Evolutionary conservation across 768 basidiomycete species (phyloP).

Genomic region (Epithele typhae): DNA sequence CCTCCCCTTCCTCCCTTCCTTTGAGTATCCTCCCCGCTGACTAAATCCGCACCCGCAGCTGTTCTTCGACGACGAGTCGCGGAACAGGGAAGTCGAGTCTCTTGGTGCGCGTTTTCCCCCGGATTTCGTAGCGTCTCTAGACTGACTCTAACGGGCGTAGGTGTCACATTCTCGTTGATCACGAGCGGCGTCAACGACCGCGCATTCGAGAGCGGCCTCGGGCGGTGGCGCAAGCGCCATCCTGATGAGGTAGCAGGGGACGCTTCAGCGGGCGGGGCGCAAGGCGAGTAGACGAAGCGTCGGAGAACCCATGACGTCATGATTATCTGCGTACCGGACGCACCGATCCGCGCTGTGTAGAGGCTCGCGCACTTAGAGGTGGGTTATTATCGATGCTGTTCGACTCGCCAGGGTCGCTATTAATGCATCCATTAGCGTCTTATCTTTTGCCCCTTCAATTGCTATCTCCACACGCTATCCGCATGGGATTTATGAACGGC

Average conservation of each 20-base stretch:
- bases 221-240: constrained; percentile 58
- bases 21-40: too few relatives aligned
- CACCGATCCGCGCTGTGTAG: too few relatives aligned
- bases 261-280: constrained; percentile 2
- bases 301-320: too few relatives aligned
- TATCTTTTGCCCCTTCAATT: too few relatives aligned
- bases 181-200: constrained; percentile 52
- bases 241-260: constrained; percentile 24
- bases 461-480: too few relatives aligned
- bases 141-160: constrained; percentile 48
- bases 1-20: background rate
- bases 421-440: too few relatives aligned
- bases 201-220: constrained; percentile 69
- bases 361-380: too few relatives aligned
- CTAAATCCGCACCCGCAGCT: constrained; percentile 26
- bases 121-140: too few relatives aligned
- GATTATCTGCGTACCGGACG: too few relatives aligned
- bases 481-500: too few relatives aligned
- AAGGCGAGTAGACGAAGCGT: background rate
- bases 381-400: too few relatives aligned
- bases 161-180: constrained; percentile 81
- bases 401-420: too few relatives aligned
- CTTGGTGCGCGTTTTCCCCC: constrained; percentile 20
- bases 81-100: constrained; percentile 42
- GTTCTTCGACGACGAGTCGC: constrained; percentile 48